Evolutionary conservation across 805 yeast genomes (phyloP).

Genomic region (Yarrowia sp.): DNA sequence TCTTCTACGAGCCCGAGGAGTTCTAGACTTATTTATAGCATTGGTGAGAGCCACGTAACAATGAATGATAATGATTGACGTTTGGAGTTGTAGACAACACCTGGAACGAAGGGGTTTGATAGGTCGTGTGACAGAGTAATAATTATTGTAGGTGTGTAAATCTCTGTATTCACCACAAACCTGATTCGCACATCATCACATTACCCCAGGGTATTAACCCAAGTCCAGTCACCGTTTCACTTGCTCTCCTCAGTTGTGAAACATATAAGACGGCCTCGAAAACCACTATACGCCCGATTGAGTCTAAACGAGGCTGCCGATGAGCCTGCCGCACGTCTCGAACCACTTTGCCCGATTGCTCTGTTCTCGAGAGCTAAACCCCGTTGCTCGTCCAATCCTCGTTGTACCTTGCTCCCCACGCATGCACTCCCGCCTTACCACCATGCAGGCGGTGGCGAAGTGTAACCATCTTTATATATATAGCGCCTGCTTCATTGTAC

Average conservation of each 20-base stretch:
- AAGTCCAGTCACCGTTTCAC: too few species aligned
- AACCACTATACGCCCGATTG: background rate
- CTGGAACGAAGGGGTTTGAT: too few species aligned
- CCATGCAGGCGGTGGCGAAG: slow-evolving; percentile 23
- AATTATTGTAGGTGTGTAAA: too few species aligned
- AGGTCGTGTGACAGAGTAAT: too few species aligned
- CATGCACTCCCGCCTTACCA: background rate
- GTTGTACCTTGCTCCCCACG: background rate
- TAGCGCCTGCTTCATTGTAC: background rate
- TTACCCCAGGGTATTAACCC: too few species aligned
- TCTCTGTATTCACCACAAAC: too few species aligned
- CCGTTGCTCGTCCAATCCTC: background rate
- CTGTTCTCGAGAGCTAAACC: background rate
- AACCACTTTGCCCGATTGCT: slow-evolving; percentile 14
- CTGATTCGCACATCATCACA: too few species aligned
- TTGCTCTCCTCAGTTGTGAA: too few species aligned
- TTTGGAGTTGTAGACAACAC: too few species aligned
- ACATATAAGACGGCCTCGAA: too few species aligned
- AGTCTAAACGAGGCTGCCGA: too few species aligned
- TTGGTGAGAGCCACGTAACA: slow-evolving; percentile 2
- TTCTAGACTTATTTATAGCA: slow-evolving; percentile 34
- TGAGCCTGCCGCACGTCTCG: too few species aligned
- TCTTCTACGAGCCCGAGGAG: slow-evolving; percentile 60
- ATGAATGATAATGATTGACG: background rate
- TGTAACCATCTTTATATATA: slow-evolving; percentile 5